A percentile compares a stretch with the other conserved stretches of the same genome.
phyloP scores from a whole-genome alignment of 345 rosid species.

The Acer negundo region DNA sequence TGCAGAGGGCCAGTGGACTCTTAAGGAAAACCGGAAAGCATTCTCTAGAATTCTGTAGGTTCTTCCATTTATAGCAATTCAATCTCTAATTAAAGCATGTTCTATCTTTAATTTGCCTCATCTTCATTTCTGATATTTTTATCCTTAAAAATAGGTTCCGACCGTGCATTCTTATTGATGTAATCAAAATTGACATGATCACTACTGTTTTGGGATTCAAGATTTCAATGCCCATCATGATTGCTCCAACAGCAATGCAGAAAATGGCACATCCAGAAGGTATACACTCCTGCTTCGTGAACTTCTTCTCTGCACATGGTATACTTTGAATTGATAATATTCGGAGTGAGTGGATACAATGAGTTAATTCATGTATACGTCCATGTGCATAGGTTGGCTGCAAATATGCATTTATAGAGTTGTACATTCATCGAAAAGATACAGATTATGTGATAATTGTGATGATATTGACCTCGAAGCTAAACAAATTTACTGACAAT shows the following conservation, averaged over 20 bases:
- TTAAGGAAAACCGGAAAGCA: constrained; percentile 76
- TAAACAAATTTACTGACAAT: not conserved
- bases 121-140: not conserved
- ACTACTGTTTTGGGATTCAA: constrained; percentile 83
- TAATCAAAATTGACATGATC: constrained; percentile 73
- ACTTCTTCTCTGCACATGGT: not conserved
- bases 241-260: constrained; percentile 96
- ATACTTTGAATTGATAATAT: not conserved
- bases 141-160: constrained; percentile 58
- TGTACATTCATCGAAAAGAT: not conserved
- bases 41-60: constrained; percentile 85
- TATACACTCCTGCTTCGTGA: constrained; percentile 16
- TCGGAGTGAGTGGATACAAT: not conserved
- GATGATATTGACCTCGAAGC: not conserved
- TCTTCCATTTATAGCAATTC: not conserved
- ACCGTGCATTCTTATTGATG: constrained; percentile 91
- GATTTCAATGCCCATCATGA: constrained; percentile 96
- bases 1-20: constrained; percentile 99
- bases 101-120: not conserved
- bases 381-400: not conserved
- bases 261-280: constrained; percentile 99
- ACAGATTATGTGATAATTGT: not conserved
- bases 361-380: not conserved
- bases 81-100: not conserved
- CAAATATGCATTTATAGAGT: not conserved